Percentiles rank a stretch among this genome's conserved stretches.
These are phyloP conservation scores for Eucommia ulmoides DNA, from an alignment of 257 asterid species.

Conservation along the genomic window DNA sequence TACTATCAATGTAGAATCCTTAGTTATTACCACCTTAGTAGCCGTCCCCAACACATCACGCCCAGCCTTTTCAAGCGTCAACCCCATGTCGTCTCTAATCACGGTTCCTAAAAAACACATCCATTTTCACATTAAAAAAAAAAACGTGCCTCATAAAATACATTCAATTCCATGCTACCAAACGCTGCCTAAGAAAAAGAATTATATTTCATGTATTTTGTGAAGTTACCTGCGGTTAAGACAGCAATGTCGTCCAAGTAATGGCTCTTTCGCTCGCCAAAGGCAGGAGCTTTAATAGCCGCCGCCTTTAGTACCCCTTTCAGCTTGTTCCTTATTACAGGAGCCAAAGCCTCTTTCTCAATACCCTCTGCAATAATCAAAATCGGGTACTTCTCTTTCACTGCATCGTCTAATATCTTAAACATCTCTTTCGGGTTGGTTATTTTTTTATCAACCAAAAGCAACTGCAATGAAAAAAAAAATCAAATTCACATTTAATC, in stretches of 20 bases:
- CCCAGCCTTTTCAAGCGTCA: constrained; percentile 49
- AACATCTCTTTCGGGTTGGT: constrained; percentile 54
- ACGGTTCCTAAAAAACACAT: constrained; percentile 41
- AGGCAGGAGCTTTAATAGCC: constrained; percentile 74
- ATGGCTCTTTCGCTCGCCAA: constrained; percentile 73
- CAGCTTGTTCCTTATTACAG: constrained; percentile 68
- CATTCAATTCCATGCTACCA: no score
- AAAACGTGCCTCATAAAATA: no score
- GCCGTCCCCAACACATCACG: constrained; percentile 59
- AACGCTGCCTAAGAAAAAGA: no score
- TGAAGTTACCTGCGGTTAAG: constrained; percentile 68
- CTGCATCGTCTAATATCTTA: constrained; percentile 68
- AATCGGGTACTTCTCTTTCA: constrained; percentile 64
- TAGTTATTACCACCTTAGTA: constrained; percentile 56
- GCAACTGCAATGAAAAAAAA: constrained; percentile 45
- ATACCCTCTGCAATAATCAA: constrained; percentile 63
- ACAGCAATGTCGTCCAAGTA: constrained; percentile 66
- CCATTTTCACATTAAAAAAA: no score
- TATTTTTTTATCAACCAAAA: constrained; percentile 73
- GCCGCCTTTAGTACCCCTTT: constrained; percentile 60
- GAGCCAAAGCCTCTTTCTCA: constrained; percentile 71
- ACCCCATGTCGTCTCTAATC: constrained; percentile 67
- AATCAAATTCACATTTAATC: no score
- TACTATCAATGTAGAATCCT: constrained; percentile 64
- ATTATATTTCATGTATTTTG: no score